phyloP scores from a whole-genome alignment of 1,284 basidiomycete species.

The Marasmius sp. region DNA sequence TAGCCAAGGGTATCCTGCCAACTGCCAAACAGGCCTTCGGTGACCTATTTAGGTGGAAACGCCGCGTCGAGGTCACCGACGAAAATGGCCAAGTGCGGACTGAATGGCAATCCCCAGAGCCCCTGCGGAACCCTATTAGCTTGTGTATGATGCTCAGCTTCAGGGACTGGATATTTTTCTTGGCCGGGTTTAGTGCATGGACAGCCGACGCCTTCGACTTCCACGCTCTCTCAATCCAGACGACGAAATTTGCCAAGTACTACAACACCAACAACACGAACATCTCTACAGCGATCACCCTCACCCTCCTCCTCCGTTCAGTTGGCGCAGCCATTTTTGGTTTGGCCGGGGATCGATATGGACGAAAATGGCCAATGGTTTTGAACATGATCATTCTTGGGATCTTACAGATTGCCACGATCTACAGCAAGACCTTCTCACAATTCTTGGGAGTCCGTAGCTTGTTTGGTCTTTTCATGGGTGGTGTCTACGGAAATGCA shows the following conservation, averaged over 20 bases:
- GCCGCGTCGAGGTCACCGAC: conserved; percentile 4
- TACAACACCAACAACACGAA: background rate
- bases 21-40: conserved; percentile 1
- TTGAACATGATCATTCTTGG: conserved; percentile 9
- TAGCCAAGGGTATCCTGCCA: conserved; percentile 4
- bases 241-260: conserved; percentile 1
- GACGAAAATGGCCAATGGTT: conserved; percentile 9
- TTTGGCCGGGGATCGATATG: background rate
- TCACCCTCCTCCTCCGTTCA: conserved; percentile 18
- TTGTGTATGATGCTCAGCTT: background rate
- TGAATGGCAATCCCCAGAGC: conserved; percentile 4
- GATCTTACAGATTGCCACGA: conserved; percentile 7
- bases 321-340: conserved; percentile 15
- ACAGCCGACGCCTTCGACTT: conserved; percentile 8
- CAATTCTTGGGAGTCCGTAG: conserved; percentile 9
- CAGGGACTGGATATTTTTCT: conserved; percentile 3
- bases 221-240: conserved; percentile 5
- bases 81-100: background rate
- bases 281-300: conserved; percentile 16
- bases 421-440: conserved; percentile 5
- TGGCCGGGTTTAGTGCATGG: conserved; percentile 4
- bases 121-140: background rate
- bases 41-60: conserved; percentile 4
- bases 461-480: conserved; percentile 12
- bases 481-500: conserved; percentile 14